Conservation (phyloP, 2,329 filamentous ascomycete genomes). For the Cercospora citrullina region DNA sequence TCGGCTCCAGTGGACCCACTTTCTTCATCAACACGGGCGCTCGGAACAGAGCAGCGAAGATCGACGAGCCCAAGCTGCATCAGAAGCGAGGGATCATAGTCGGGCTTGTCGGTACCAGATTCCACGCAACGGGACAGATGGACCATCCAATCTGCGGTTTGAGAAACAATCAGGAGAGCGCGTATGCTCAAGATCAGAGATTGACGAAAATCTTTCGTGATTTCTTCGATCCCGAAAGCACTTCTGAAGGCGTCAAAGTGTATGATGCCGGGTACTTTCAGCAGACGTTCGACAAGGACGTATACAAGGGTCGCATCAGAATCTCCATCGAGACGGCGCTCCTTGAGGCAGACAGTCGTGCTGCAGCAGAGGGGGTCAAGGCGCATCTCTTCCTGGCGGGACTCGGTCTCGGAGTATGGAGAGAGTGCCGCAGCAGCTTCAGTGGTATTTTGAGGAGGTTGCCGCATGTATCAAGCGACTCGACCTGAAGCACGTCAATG, state of each 20-base stretch:
- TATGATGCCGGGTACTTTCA: not conserved
- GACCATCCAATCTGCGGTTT: not conserved
- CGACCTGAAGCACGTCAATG: not conserved
- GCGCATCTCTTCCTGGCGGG: not conserved
- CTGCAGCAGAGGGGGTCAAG: not conserved
- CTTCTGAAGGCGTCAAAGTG: not conserved
- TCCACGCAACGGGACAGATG: not conserved
- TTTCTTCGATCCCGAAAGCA: not conserved
- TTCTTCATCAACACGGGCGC: constrained; percentile 35
- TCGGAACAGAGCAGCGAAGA: constrained; percentile 24
- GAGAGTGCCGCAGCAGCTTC: not conserved
- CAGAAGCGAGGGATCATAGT: constrained; percentile 3
- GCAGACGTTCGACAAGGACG: not conserved
- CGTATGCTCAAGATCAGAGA: not conserved
- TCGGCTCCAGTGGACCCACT: constrained; percentile 33
- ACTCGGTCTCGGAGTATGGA: not conserved
- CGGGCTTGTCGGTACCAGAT: not conserved
- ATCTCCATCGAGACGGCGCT: not conserved
- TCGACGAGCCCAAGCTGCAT: constrained; percentile 7
- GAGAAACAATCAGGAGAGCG: not conserved
- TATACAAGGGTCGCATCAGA: not conserved
- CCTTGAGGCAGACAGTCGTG: not conserved
- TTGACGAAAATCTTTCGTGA: not conserved
- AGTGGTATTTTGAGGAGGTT: not conserved
- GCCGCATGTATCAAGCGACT: not conserved